Conservation (phyloP, 768 basidiomycete species). For the Termitomyces bulborhizus region DNA sequence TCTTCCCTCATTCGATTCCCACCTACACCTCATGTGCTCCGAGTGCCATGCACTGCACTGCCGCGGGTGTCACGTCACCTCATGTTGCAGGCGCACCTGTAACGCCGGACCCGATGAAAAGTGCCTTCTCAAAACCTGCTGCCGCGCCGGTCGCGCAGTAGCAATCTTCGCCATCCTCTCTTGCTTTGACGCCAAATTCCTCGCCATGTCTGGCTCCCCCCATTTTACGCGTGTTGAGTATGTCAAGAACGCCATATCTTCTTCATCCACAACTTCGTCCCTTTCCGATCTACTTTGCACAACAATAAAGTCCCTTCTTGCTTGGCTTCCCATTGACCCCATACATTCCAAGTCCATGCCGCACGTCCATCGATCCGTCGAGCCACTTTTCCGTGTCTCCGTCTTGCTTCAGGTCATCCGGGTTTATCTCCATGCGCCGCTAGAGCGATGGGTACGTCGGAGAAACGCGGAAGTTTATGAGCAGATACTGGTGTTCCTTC, state of each 20-base stretch:
- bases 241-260: not conserved
- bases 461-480: not conserved
- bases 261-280: not conserved
- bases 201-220: not conserved
- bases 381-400: not conserved
- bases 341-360: not conserved
- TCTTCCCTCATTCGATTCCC: not conserved
- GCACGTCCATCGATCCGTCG: not conserved
- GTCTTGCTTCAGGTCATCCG: conserved; percentile 8
- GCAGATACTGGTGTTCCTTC: not conserved
- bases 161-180: conserved; percentile 10
- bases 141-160: conserved; percentile 10
- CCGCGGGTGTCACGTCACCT: conserved; percentile 6
- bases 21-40: conserved; percentile 9
- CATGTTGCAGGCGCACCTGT: conserved; percentile 6
- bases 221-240: not conserved
- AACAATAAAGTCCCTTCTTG: not conserved
- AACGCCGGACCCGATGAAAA: not conserved
- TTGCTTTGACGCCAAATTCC: conserved; percentile 7
- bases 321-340: conserved; percentile 3
- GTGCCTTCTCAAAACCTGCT: conserved; percentile 8
- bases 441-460: not conserved
- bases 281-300: not conserved
- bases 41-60: conserved; percentile 8
- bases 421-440: not conserved